Conservation (phyloP, 768 basidiomycete genomes). For the Tulasnella sp. region DNA sequence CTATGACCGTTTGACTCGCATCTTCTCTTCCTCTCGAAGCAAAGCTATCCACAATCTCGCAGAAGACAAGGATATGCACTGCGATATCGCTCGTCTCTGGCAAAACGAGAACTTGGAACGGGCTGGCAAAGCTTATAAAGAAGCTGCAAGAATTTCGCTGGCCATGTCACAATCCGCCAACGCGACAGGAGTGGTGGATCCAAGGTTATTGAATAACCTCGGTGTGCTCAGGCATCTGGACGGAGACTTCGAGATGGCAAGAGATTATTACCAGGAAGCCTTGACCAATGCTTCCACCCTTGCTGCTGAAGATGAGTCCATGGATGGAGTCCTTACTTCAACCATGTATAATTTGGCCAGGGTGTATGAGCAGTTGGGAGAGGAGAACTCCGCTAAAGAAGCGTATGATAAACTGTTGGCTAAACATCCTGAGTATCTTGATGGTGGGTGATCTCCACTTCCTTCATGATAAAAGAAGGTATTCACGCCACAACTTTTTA, state of each 20-base stretch:
- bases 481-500: background rate
- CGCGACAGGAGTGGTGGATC: slow-evolving; percentile 33
- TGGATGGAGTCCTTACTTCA: slow-evolving; percentile 69
- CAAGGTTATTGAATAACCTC: slow-evolving; percentile 68
- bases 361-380: slow-evolving; percentile 76
- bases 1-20: slow-evolving; percentile 61
- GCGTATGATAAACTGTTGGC: slow-evolving; percentile 77
- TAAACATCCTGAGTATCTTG: slow-evolving; percentile 92
- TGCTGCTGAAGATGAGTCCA: slow-evolving; percentile 34
- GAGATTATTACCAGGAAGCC: slow-evolving; percentile 58
- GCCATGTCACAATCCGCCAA: slow-evolving; percentile 26
- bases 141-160: slow-evolving; percentile 56
- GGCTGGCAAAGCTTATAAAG: slow-evolving; percentile 55
- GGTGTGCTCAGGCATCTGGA: slow-evolving; percentile 64
- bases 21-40: background rate
- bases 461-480: background rate
- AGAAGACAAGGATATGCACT: slow-evolving; percentile 69
- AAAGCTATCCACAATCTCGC: slow-evolving; percentile 20
- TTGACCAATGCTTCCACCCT: slow-evolving; percentile 41
- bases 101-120: slow-evolving; percentile 66
- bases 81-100: slow-evolving; percentile 86
- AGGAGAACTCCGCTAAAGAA: slow-evolving; percentile 58
- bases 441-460: slow-evolving; percentile 45
- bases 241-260: slow-evolving; percentile 42
- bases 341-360: slow-evolving; percentile 86